Evolutionary conservation across 176 grass and related monocot genomes (phyloP).

Genomic region (Metroxylon sagu): DNA sequence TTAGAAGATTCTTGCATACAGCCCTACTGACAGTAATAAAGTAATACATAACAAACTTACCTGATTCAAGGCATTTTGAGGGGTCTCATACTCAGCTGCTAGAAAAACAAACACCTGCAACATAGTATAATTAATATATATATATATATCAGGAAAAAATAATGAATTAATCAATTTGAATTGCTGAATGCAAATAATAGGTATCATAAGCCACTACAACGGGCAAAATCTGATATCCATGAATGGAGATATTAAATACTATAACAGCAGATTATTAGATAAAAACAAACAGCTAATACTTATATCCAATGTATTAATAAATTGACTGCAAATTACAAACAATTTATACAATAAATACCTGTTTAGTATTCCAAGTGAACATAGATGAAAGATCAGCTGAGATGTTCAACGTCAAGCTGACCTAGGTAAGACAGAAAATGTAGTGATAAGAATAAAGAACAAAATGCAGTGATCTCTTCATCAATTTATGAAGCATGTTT

Average conservation of each 20-base stretch:
- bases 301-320: neutral
- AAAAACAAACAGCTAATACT: neutral
- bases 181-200: neutral
- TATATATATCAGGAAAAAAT: neutral
- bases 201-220: too few relatives aligned
- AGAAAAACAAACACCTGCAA: conserved; percentile 96
- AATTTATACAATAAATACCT: conserved; percentile 33
- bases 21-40: too few relatives aligned
- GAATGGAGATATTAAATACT: too few relatives aligned
- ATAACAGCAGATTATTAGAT: neutral
- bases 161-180: neutral
- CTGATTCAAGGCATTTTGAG: conserved; percentile 88
- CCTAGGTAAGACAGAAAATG: conserved; percentile 24
- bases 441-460: too few relatives aligned
- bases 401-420: conserved; percentile 93
- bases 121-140: conserved; percentile 1
- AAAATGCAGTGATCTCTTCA: too few relatives aligned
- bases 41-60: conserved; percentile 19
- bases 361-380: conserved; percentile 99
- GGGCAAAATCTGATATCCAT: too few relatives aligned
- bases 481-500: too few relatives aligned
- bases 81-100: conserved; percentile 88
- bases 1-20: too few relatives aligned
- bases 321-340: neutral
- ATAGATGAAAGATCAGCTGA: conserved; percentile 85